Percentiles rank a stretch among this genome's conserved stretches.
phyloP scores from a whole-genome alignment of 306 rosid species.

The Rosa multiflora region DNA sequence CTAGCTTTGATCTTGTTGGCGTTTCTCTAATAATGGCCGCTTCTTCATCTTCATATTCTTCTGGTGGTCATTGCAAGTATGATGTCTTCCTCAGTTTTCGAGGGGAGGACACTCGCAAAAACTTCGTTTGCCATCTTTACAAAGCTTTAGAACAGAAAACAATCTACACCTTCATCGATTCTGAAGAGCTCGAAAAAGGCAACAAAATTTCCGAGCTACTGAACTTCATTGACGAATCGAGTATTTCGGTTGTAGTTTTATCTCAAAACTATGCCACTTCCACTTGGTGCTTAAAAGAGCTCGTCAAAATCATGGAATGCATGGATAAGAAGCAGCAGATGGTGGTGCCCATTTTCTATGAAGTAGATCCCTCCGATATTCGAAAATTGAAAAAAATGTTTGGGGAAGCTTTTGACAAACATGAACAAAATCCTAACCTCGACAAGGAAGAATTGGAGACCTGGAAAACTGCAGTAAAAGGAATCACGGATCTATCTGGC shows the following conservation, averaged over 20 bases:
- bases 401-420: not conserved
- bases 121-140: not conserved
- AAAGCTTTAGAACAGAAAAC: not conserved
- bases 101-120: not conserved
- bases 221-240: not conserved
- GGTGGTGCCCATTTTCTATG: constrained; percentile 5
- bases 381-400: not conserved
- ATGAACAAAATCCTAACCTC: no score
- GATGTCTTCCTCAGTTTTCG: no score
- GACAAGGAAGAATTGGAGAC: not conserved
- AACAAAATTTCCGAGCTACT: not conserved
- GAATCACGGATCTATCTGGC: no score
- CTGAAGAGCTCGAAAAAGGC: not conserved
- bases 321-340: not conserved
- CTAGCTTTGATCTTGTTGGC: no score
- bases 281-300: constrained; percentile 6
- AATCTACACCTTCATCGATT: not conserved
- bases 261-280: constrained; percentile 4
- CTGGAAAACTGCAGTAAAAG: no score
- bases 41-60: no score
- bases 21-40: no score
- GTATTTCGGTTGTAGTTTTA: not conserved
- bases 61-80: no score
- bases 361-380: not conserved
- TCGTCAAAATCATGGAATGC: constrained; percentile 1